Evolutionary conservation across 768 basidiomycete genomes (phyloP).

Genomic region (Mycena pura): DNA sequence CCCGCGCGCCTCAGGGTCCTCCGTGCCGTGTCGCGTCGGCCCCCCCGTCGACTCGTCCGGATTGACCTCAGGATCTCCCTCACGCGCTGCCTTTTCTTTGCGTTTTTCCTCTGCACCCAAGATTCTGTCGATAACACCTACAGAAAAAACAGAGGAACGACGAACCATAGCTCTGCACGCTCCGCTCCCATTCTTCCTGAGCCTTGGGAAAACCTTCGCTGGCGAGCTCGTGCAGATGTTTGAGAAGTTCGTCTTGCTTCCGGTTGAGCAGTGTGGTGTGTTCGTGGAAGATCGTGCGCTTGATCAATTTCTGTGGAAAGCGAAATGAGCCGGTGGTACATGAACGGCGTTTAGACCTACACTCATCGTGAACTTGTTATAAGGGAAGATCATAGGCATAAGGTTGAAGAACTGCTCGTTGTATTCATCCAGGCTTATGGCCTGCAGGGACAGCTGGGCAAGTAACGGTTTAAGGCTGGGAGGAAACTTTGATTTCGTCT

Average conservation of each 20-base stretch:
- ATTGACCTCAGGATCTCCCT: slow-evolving; percentile 23
- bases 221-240: slow-evolving; percentile 65
- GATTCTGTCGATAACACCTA: not conserved
- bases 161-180: slow-evolving; percentile 71
- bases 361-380: slow-evolving; percentile 95
- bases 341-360: slow-evolving; percentile 48
- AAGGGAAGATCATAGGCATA: slow-evolving; percentile 89
- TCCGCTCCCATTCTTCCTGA: slow-evolving; percentile 79
- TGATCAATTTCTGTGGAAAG: slow-evolving; percentile 81
- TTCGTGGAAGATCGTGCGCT: slow-evolving; percentile 82
- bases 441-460: slow-evolving; percentile 72
- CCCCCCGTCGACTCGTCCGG: slow-evolving; percentile 45
- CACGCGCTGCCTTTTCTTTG: slow-evolving; percentile 39
- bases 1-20: slow-evolving; percentile 48
- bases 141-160: slow-evolving; percentile 13
- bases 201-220: slow-evolving; percentile 71
- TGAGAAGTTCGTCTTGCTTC: slow-evolving; percentile 72
- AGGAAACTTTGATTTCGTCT: slow-evolving; percentile 90
- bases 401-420: slow-evolving; percentile 91
- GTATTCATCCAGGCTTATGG: slow-evolving; percentile 86
- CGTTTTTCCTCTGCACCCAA: slow-evolving; percentile 62
- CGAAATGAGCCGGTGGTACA: not conserved
- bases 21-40: slow-evolving; percentile 52
- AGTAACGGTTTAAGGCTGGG: slow-evolving; percentile 76
- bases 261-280: slow-evolving; percentile 71